Evolutionary conservation across 2,329 filamentous ascomycete genomes (phyloP).

Genomic region (Colletotrichum noveboracense): DNA sequence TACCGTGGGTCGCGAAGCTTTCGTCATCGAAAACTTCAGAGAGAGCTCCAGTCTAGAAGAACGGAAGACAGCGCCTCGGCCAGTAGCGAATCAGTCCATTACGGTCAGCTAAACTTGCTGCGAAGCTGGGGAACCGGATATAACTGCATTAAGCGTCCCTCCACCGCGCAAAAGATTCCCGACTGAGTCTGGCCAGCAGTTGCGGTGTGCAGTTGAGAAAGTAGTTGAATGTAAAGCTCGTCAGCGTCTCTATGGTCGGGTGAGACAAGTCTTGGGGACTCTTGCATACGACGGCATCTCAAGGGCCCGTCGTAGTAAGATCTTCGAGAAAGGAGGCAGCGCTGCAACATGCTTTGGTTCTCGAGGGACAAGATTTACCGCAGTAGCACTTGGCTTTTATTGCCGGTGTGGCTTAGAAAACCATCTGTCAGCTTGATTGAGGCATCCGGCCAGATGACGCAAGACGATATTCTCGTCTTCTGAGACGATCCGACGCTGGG

Average conservation of each 20-base stretch:
- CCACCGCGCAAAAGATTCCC: background rate
- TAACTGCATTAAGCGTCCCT: background rate
- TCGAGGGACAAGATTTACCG: background rate
- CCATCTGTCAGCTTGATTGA: background rate
- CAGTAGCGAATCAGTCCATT: background rate
- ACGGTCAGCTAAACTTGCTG: background rate
- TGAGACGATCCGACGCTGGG: background rate
- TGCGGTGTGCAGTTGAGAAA: background rate
- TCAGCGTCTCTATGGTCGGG: background rate
- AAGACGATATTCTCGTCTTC: background rate
- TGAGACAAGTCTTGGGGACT: accelerated
- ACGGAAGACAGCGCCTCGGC: no score
- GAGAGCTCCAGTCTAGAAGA: no score
- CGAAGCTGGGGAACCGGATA: background rate
- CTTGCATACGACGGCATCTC: background rate
- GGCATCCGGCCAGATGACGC: background rate
- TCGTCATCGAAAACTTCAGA: no score
- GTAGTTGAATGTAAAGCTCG: background rate
- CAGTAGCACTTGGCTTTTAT: background rate
- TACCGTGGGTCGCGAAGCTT: no score
- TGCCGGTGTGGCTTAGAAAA: background rate
- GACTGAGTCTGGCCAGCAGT: accelerated
- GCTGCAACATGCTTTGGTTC: background rate
- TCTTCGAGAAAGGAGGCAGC: background rate
- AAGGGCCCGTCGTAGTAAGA: background rate